Percentiles rank a stretch among this genome's conserved stretches.
Conservation (phyloP, 2,329 filamentous ascomycete species). For the Aspergillus sp. region DNA sequence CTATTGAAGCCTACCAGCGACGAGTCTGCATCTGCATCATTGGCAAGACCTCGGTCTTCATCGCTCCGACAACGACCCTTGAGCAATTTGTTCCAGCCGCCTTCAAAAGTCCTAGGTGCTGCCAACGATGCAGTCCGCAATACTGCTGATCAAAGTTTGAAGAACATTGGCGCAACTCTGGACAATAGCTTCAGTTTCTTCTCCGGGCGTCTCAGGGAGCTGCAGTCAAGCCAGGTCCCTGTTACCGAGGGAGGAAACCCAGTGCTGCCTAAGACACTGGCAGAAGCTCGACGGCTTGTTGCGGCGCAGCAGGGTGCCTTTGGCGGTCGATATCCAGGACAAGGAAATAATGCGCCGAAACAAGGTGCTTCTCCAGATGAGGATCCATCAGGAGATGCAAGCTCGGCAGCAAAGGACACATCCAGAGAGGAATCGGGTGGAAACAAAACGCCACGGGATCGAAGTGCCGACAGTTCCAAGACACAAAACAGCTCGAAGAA, state of each 20-base stretch:
- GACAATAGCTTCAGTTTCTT: slow-evolving; percentile 92
- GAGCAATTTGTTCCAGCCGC: slow-evolving; percentile 77
- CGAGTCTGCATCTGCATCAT: slow-evolving; percentile 23
- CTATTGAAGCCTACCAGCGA: slow-evolving; percentile 18
- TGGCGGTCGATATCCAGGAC: slow-evolving; percentile 43
- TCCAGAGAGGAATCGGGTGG: slow-evolving; percentile 64
- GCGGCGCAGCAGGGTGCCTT: slow-evolving; percentile 39
- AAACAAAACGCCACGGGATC: slow-evolving; percentile 54
- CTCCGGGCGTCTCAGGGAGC: slow-evolving; percentile 74
- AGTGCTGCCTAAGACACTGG: slow-evolving; percentile 73
- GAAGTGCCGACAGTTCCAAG: slow-evolving; percentile 60
- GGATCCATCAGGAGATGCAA: slow-evolving; percentile 24
- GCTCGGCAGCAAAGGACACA: slow-evolving; percentile 50
- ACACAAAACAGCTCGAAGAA: slow-evolving; percentile 33
- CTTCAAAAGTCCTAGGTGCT: slow-evolving; percentile 69
- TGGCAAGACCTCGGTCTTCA: slow-evolving; percentile 21
- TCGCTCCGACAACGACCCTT: slow-evolving; percentile 61
- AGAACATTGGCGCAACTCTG: slow-evolving; percentile 81
- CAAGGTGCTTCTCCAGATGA: slow-evolving; percentile 27
- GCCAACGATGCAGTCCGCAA: slow-evolving; percentile 77
- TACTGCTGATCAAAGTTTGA: slow-evolving; percentile 83
- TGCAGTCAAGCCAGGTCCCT: slow-evolving; percentile 41
- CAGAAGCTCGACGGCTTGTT: slow-evolving; percentile 84
- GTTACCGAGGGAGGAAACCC: slow-evolving; percentile 33
- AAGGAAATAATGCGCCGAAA: slow-evolving; percentile 46